Evolutionary conservation across 371 early-diverging fungal species (phyloP).

Genomic region (Batrachochytrium dendrobatidis): DNA sequence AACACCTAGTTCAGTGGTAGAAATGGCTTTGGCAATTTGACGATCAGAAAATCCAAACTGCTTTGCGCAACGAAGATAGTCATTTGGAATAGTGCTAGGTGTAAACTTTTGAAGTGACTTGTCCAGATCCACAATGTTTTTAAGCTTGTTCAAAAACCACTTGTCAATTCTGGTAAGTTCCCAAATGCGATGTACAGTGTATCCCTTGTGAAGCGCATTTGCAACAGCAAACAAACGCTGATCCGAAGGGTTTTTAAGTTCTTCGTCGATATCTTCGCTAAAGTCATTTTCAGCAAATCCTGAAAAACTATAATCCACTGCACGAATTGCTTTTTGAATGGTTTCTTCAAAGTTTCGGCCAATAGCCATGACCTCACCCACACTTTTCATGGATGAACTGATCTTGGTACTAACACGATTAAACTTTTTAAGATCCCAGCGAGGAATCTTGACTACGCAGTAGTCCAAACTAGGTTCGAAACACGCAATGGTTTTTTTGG

Average conservation of each 20-base stretch:
- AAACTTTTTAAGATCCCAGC: slow-evolving; percentile 96
- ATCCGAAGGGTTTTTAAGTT: slow-evolving; percentile 78
- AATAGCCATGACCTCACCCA: slow-evolving; percentile 95
- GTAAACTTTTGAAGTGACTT: slow-evolving; percentile 30
- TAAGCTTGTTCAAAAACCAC: slow-evolving; percentile 91
- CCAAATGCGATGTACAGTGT: slow-evolving; percentile 79
- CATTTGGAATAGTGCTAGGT: slow-evolving; percentile 43
- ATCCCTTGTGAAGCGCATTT: slow-evolving; percentile 74
- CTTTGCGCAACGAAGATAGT: slow-evolving; percentile 66
- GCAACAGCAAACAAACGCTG: slow-evolving; percentile 88
- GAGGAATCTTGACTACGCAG: slow-evolving; percentile 88
- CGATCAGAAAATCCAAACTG: slow-evolving; percentile 90
- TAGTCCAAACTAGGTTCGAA: slow-evolving; percentile 95
- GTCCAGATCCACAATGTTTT: slow-evolving; percentile 54
- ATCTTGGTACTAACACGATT: slow-evolving; percentile 79
- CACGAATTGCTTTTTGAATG: slow-evolving; percentile 90
- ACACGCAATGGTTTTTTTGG: slow-evolving; percentile 89
- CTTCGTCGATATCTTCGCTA: slow-evolving; percentile 61
- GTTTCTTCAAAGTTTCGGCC: slow-evolving; percentile 94
- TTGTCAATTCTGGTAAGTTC: slow-evolving; percentile 83
- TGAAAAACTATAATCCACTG: slow-evolving; percentile 77
- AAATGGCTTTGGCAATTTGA: slow-evolving; percentile 64
- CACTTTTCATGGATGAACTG: slow-evolving; percentile 87
- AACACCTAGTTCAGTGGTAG: slow-evolving; percentile 81
- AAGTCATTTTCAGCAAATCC: slow-evolving; percentile 62